Evolutionary conservation across 2,329 filamentous ascomycete genomes (phyloP), one percentile per base, ranked within the genome.

Genomic region (Madurella fahalii): DNA sequence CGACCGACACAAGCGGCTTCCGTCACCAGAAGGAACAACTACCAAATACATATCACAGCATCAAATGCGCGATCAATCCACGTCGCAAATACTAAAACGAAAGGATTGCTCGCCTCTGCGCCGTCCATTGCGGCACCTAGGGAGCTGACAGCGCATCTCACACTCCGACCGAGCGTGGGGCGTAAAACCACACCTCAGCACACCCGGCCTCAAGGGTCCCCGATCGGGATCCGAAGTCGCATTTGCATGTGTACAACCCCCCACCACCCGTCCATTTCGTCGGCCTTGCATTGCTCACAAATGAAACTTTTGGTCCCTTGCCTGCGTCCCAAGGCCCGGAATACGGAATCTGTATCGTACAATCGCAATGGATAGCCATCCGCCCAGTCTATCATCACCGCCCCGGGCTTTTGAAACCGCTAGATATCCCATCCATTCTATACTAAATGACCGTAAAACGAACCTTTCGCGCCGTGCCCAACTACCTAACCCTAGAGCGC

Each of bases 351-450:
- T 50, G 57, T 61, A 63, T 63, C 59, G 60, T 63, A 64, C 63
- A 64, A 63, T 52, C 53, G 54, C 46, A 58, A 57, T 58, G 58
- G 53, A 61, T 49, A 58, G 53, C 53, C 56, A 58, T 60, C 58
- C 43, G 54, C 55, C 56, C 53, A 57, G 55, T 60, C 54, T 56
- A 60, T 57, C 54, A 52, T 57, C 54, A 52, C 58, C 50, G 42
- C 48, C 52, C 50, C 49, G 51, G 54, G 47, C 56, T 58, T 54
- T 54, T 54, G 57, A 54, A 56, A 60, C 57, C 54, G 55, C 54
- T 56, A 48, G 52, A 59, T 47, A 48, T 57, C 58, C 61, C 63
- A 62, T 60, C 61, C 63, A 60, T 59, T 64, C 58, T 64, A 64
- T 62, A 56, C 55, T 52, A 60, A 57, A 61, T 60, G 53, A 61